A percentile compares a stretch with the other conserved stretches of the same genome.
phyloP scores from a whole-genome alignment of 2,329 filamentous ascomycete species.

The Blastomyces gilchristii region DNA sequence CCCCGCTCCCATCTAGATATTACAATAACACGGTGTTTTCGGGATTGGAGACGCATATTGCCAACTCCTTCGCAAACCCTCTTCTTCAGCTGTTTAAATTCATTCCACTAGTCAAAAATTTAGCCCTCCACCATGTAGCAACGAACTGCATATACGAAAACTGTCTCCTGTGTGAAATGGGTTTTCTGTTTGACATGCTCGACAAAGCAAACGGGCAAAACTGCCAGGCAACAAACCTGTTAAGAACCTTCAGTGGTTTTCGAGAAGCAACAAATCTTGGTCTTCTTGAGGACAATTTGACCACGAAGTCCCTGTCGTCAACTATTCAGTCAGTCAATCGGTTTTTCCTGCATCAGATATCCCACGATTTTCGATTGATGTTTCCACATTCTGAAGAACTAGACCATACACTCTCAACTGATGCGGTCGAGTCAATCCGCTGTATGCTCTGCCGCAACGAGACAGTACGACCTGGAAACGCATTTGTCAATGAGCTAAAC shows the following conservation, averaged over 20 bases:
- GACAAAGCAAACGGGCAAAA: conserved; percentile 90
- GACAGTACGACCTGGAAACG: conserved; percentile 66
- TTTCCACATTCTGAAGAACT: conserved; percentile 52
- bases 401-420: conserved; percentile 51
- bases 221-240: conserved; percentile 89
- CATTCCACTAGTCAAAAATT: conserved; percentile 75
- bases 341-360: conserved; percentile 74
- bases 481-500: conserved; percentile 73
- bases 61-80: conserved; percentile 92
- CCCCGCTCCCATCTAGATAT: conserved; percentile 47
- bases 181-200: conserved; percentile 95
- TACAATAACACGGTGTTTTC: conserved; percentile 92
- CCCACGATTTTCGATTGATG: conserved; percentile 63
- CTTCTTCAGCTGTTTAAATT: conserved; percentile 86
- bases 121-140: conserved; percentile 80
- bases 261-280: conserved; percentile 68
- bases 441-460: conserved; percentile 85
- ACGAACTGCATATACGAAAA: conserved; percentile 70
- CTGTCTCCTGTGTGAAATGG: conserved; percentile 86
- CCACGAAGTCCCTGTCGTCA: conserved; percentile 59
- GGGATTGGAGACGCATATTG: conserved; percentile 88
- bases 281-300: conserved; percentile 72
- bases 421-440: conserved; percentile 49
- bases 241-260: conserved; percentile 78
- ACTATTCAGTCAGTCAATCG: conserved; percentile 81